A percentile compares a stretch with the other conserved stretches of the same genome.
These are phyloP conservation scores for Solanum tarijense DNA, from an alignment of 257 asterid genomes.

Conservation along the genomic window DNA sequence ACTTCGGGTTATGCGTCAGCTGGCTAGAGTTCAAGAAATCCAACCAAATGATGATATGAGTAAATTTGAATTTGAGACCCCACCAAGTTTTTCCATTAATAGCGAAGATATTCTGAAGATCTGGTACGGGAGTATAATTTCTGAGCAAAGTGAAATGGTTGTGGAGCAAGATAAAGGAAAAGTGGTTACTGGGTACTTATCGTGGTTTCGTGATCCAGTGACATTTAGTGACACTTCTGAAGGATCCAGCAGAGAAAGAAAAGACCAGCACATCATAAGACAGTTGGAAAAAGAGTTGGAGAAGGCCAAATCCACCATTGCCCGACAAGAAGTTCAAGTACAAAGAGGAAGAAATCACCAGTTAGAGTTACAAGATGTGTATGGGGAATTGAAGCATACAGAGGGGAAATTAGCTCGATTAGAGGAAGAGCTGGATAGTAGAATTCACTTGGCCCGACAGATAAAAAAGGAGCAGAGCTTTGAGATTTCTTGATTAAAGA, in stretches of 20 bases:
- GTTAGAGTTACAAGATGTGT: background rate
- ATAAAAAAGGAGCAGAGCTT: background rate
- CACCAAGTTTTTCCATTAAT: no score
- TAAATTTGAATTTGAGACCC: background rate
- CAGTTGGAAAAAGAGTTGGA: background rate
- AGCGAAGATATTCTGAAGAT: background rate
- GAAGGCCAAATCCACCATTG: background rate
- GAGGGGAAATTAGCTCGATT: background rate
- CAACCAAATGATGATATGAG: background rate
- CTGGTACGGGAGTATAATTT: background rate
- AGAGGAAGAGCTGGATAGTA: background rate
- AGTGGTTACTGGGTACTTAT: background rate
- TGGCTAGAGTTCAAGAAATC: background rate
- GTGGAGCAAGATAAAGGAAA: background rate
- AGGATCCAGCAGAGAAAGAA: background rate
- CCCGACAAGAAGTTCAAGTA: background rate
- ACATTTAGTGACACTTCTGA: background rate
- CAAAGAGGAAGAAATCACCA: background rate
- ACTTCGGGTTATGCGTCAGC: no score
- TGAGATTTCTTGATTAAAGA: background rate
- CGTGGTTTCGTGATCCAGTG: background rate
- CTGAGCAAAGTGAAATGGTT: background rate
- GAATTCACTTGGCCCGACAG: background rate
- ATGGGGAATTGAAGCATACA: background rate
- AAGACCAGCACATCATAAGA: background rate